Evolutionary conservation across 768 basidiomycete species (phyloP).

Genomic region (Mycena vitilis): DNA sequence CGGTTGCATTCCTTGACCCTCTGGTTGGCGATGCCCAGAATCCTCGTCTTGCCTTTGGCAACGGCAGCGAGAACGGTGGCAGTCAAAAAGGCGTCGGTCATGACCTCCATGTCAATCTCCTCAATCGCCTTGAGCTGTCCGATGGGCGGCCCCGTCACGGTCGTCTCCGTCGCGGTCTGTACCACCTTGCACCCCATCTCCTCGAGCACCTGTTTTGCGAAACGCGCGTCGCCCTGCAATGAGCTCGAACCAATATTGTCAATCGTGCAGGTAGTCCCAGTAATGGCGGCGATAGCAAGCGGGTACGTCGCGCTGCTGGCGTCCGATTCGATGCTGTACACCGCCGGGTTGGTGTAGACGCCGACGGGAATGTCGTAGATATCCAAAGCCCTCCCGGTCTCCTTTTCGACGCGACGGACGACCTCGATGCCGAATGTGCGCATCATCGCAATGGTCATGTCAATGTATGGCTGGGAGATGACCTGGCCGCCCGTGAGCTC

Average conservation of each 20-base stretch:
- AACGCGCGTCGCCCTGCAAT: slow-evolving; percentile 96
- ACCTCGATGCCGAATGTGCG: slow-evolving; percentile 87
- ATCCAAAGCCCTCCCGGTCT: slow-evolving; percentile 73
- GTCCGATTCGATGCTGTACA: slow-evolving; percentile 94
- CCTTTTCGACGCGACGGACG: slow-evolving; percentile 68
- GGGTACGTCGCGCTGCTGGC: slow-evolving; percentile 97
- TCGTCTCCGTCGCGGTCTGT: slow-evolving; percentile 90
- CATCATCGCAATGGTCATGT: slow-evolving; percentile 99
- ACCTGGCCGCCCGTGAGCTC: slow-evolving; percentile 94
- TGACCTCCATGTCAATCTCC: slow-evolving; percentile 97
- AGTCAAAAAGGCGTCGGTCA: slow-evolving; percentile 99
- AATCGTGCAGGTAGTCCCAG: slow-evolving; percentile 96
- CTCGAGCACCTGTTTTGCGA: slow-evolving; percentile 92
- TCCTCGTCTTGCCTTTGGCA: slow-evolving; percentile 76
- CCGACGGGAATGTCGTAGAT: slow-evolving; percentile 90
- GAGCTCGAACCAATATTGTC: slow-evolving; percentile 90
- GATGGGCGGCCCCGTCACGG: slow-evolving; percentile 88
- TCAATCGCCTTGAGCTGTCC: slow-evolving; percentile 87
- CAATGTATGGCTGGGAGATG: slow-evolving; percentile 99
- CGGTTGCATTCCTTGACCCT: slow-evolving; percentile 98
- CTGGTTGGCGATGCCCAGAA: slow-evolving; percentile 97
- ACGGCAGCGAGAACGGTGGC: slow-evolving; percentile 94
- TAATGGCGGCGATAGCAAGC: slow-evolving; percentile 95
- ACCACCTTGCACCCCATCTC: slow-evolving; percentile 94
- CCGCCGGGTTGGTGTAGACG: slow-evolving; percentile 78